Conservation (phyloP, 768 basidiomycete species). For the Filobasidium floriforme region DNA sequence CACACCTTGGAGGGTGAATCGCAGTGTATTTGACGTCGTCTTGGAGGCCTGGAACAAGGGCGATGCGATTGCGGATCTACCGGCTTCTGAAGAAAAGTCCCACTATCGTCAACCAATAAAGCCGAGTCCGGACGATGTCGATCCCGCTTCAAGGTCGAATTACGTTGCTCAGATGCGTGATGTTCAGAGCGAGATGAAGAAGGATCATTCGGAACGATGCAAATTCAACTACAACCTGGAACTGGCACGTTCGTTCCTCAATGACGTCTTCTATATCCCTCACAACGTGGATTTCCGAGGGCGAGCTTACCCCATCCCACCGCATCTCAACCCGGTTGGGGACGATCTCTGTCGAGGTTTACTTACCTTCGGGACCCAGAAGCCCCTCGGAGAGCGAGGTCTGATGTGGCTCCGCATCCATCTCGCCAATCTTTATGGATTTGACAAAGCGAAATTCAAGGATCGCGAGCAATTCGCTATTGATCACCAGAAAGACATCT, state of each 20-base stretch:
- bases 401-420: constrained; percentile 94
- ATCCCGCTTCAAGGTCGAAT: constrained; percentile 55
- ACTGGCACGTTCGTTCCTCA: constrained; percentile 83
- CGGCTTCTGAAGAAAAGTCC: constrained; percentile 57
- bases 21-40: constrained; percentile 64
- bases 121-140: constrained; percentile 50
- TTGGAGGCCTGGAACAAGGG: constrained; percentile 81
- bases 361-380: constrained; percentile 69
- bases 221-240: constrained; percentile 94
- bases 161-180: constrained; percentile 56
- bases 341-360: constrained; percentile 82
- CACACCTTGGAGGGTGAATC: constrained; percentile 86
- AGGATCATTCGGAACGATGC: constrained; percentile 85
- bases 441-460: constrained; percentile 87
- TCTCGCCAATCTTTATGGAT: constrained; percentile 83
- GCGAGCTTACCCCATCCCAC: constrained; percentile 91
- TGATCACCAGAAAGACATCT: constrained; percentile 65
- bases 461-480: constrained; percentile 77
- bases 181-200: constrained; percentile 57
- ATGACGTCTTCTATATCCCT: constrained; percentile 80
- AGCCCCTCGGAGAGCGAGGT: constrained; percentile 73
- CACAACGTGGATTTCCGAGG: constrained; percentile 98
- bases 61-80: constrained; percentile 71
- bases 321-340: constrained; percentile 89
- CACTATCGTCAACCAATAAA: constrained; percentile 50